A percentile compares a stretch with the other conserved stretches of the same genome.
Conservation (phyloP, 2,329 filamentous ascomycete genomes). For the Nemania bipapillata region DNA sequence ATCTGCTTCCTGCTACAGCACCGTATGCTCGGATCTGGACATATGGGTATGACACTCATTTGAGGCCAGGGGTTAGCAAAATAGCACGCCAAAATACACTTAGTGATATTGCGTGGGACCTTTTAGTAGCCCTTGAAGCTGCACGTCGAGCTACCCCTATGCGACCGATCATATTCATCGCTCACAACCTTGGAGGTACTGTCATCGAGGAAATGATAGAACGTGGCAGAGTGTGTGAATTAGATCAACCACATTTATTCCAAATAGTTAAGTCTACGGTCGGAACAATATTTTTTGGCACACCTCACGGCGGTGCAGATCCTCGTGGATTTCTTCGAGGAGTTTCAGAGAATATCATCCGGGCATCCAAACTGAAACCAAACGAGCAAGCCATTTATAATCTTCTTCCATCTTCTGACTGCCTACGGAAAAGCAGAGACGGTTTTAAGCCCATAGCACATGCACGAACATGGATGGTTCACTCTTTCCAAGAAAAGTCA, state of each 20-base stretch:
- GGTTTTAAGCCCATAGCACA: neutral
- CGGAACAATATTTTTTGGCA: neutral
- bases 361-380: too few relatives aligned
- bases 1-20: too few relatives aligned
- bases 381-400: too few relatives aligned
- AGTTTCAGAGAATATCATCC: too few relatives aligned
- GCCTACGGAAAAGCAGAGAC: neutral
- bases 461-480: neutral
- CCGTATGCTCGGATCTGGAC: too few relatives aligned
- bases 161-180: neutral
- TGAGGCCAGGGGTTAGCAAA: too few relatives aligned
- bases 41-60: too few relatives aligned
- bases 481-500: neutral
- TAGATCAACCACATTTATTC: neutral
- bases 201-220: neutral
- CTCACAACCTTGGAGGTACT: neutral
- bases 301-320: neutral
- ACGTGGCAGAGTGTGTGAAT: neutral
- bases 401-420: neutral
- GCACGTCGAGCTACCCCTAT: neutral
- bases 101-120: neutral
- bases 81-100: too few relatives aligned
- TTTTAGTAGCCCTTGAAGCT: neutral
- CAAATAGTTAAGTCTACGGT: neutral
- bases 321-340: too few relatives aligned